Conservation (phyloP, 2,329 filamentous ascomycete species). For the Talaromyces albobiverticillius region DNA sequence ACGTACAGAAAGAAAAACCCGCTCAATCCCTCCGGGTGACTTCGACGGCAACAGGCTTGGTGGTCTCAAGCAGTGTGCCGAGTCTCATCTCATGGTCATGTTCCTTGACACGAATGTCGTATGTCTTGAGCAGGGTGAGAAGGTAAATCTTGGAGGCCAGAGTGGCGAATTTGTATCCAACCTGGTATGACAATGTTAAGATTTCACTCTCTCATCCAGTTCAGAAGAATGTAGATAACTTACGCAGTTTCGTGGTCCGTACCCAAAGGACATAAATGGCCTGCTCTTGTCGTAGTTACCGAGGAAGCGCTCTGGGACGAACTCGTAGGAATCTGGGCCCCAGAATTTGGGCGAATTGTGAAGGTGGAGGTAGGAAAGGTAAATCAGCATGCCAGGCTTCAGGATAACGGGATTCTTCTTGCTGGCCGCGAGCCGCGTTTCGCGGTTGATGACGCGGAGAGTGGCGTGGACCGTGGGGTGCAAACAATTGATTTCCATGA, state of each 20-base stretch:
- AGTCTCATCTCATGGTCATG: conserved; percentile 12
- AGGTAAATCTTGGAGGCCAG: conserved; percentile 4
- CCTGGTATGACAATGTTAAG: not conserved
- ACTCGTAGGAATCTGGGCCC: conserved; percentile 1
- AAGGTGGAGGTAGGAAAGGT: conserved; percentile 6
- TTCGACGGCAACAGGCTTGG: conserved; percentile 8
- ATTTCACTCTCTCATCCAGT: not conserved
- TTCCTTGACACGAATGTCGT: conserved; percentile 4
- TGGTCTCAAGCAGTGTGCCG: conserved; percentile 7
- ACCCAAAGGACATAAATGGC: conserved; percentile 11
- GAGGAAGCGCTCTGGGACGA: conserved; percentile 6
- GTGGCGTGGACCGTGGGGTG: conserved; percentile 8
- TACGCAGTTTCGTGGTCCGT: conserved; percentile 11
- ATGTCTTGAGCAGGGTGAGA: conserved; percentile 7
- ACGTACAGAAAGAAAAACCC: not conserved
- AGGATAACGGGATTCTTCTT: conserved; percentile 3
- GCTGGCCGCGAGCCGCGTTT: conserved; percentile 4
- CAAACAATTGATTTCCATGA: conserved; percentile 7
- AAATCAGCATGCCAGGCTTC: conserved; percentile 10
- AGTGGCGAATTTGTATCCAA: conserved; percentile 11
- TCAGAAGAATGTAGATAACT: not conserved
- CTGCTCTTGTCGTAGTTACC: conserved; percentile 4
- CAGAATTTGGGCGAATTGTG: conserved; percentile 6
- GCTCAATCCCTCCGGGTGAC: not conserved
- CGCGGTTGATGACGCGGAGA: conserved; percentile 7